Conservation (phyloP, 2,329 filamentous ascomycete species). For the Coniella vitis region DNA sequence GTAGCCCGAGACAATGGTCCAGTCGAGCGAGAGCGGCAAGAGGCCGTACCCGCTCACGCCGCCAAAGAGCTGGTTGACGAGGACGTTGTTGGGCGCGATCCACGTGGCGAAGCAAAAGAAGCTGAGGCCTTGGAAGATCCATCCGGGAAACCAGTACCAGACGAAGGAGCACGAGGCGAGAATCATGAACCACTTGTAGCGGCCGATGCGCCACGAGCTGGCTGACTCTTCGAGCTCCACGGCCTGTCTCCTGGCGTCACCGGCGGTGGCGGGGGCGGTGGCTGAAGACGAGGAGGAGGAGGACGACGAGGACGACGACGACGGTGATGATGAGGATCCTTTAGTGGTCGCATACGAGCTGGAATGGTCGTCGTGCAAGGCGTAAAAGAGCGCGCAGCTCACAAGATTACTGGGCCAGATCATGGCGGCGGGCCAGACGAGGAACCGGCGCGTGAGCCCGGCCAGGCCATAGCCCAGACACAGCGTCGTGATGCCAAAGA, state of each 20-base stretch:
- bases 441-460: slow-evolving; percentile 51
- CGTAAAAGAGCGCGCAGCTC: slow-evolving; percentile 45
- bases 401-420: slow-evolving; percentile 53
- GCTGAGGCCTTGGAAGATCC: slow-evolving; percentile 43
- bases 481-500: slow-evolving; percentile 54
- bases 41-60: slow-evolving; percentile 31
- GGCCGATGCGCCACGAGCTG: slow-evolving; percentile 57
- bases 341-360: slow-evolving; percentile 18
- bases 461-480: slow-evolving; percentile 59
- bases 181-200: slow-evolving; percentile 56
- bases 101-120: slow-evolving; percentile 39
- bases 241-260: too few species aligned
- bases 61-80: slow-evolving; percentile 42
- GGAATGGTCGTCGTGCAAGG: slow-evolving; percentile 34
- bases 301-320: too few species aligned
- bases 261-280: slow-evolving; percentile 36
- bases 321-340: too few species aligned
- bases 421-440: slow-evolving; percentile 56
- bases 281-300: background rate
- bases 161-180: slow-evolving; percentile 44
- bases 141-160: slow-evolving; percentile 52
- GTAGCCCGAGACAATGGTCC: slow-evolving; percentile 40
- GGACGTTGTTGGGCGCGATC: slow-evolving; percentile 39
- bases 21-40: slow-evolving; percentile 32
- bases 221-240: slow-evolving; percentile 30